Conservation (phyloP, 306 rosid species). For the Hippophae gyantsensis region DNA sequence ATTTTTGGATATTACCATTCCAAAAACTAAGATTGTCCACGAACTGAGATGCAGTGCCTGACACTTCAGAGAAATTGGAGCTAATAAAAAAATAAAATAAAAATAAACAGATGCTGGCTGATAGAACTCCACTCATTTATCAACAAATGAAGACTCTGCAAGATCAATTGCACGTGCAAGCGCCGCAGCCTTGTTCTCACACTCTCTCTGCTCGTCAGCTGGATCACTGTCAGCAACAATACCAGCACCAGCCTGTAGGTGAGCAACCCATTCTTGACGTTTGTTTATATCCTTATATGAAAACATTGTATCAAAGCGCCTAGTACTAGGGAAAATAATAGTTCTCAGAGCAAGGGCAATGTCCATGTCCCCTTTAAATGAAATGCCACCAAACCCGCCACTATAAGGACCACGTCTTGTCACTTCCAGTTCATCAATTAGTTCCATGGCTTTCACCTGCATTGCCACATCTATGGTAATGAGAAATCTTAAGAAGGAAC, state of each 20-base stretch:
- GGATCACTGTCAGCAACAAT: conserved; percentile 93
- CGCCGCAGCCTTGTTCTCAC: conserved; percentile 94
- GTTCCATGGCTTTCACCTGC: conserved; percentile 97
- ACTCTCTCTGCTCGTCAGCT: conserved; percentile 81
- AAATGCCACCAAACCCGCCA: conserved; percentile 91
- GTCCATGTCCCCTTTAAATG: conserved; percentile 83
- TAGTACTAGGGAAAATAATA: conserved; percentile 66
- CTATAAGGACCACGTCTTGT: conserved; percentile 93
- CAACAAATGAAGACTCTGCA: conserved; percentile 79
- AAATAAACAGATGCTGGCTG: not conserved
- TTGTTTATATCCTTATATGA: conserved; percentile 66
- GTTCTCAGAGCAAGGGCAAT: conserved; percentile 91
- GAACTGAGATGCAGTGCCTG: not conserved
- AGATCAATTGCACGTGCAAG: conserved; percentile 94
- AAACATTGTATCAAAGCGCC: conserved; percentile 76
- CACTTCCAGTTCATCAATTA: conserved; percentile 84
- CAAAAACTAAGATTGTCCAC: not conserved
- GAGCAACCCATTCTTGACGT: conserved; percentile 87
- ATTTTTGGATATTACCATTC: not conserved
- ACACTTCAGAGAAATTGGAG: not conserved
- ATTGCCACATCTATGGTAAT: conserved; percentile 18
- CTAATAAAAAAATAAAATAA: too few species aligned
- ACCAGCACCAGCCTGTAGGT: conserved; percentile 93
- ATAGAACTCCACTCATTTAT: conserved; percentile 22
- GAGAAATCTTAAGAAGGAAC: not conserved